Percentiles rank a stretch among this genome's conserved stretches.
These are phyloP conservation scores for sweet orange (Citrus sinensis) DNA, from an alignment of 345 rosid genomes.

Conservation along the genomic window DNA sequence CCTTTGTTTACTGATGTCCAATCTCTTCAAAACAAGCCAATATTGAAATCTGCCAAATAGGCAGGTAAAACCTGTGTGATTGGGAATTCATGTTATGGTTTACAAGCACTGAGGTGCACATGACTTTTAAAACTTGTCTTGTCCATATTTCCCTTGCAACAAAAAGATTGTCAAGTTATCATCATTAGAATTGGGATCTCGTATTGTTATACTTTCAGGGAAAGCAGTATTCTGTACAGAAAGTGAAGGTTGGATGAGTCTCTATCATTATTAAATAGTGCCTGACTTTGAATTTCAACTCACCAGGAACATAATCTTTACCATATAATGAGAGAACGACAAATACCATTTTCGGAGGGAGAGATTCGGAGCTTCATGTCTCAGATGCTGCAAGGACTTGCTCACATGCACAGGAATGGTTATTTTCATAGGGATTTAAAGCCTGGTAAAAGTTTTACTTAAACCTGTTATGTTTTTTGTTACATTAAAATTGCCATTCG, in stretches of 20 bases:
- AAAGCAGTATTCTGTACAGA: not conserved
- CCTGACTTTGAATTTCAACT: conserved; percentile 9
- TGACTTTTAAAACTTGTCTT: not conserved
- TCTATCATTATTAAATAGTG: not conserved
- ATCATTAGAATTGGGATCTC: not conserved
- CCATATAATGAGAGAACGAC: conserved; percentile 74
- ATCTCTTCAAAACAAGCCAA: not conserved
- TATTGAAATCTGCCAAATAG: not conserved
- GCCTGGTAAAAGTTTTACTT: conserved; percentile 55
- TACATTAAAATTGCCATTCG: not conserved
- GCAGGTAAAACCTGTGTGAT: not conserved
- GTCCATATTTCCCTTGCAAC: not conserved
- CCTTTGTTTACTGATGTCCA: not conserved
- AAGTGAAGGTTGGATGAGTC: conserved; percentile 1
- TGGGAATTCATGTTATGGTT: not conserved
- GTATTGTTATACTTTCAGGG: not conserved
- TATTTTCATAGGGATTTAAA: conserved; percentile 91
- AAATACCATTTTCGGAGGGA: conserved; percentile 64
- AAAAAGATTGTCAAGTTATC: not conserved
- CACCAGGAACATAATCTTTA: conserved; percentile 78
- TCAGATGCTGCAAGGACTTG: conserved; percentile 85
- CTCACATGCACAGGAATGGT: conserved; percentile 84
- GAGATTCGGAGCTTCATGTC: conserved; percentile 70
- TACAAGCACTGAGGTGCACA: not conserved
- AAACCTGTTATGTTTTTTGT: not conserved